These are phyloP conservation scores for Boletus calvinii DNA, from an alignment of 1,284 basidiomycete genomes.

Conservation along the genomic window DNA sequence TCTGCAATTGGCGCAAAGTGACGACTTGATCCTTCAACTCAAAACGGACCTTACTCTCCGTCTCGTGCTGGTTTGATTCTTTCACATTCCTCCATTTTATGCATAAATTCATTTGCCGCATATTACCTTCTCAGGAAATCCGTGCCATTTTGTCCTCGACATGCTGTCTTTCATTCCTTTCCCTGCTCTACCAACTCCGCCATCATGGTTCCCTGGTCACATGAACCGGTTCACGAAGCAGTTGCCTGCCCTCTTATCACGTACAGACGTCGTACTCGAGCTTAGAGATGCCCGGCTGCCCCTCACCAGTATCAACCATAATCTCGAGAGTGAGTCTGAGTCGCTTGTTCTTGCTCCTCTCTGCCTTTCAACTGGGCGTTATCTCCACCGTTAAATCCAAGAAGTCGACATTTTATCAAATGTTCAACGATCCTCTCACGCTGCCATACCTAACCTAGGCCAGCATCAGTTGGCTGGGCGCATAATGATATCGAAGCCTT, in stretches of 20 bases:
- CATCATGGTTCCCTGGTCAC: slow-evolving; percentile 97
- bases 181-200: slow-evolving; percentile 68
- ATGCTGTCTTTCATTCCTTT: slow-evolving; percentile 48
- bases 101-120: slow-evolving; percentile 9
- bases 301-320: slow-evolving; percentile 90
- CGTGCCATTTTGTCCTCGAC: slow-evolving; percentile 9
- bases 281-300: slow-evolving; percentile 92
- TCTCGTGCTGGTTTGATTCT: slow-evolving; percentile 1
- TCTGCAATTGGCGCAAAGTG: neutral
- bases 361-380: neutral
- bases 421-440: slow-evolving; percentile 23
- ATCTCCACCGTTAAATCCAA: slow-evolving; percentile 8
- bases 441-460: slow-evolving; percentile 11
- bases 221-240: slow-evolving; percentile 87
- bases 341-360: neutral
- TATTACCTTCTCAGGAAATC: slow-evolving; percentile 18
- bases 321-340: slow-evolving; percentile 68
- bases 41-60: neutral
- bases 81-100: slow-evolving; percentile 8
- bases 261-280: slow-evolving; percentile 92
- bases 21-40: neutral
- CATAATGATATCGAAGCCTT: slow-evolving; percentile 16
- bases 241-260: slow-evolving; percentile 74
- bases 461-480: slow-evolving; percentile 8
- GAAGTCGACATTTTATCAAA: slow-evolving; percentile 1